These are phyloP conservation scores for Ogataea angusta DNA, from an alignment of 805 yeast genomes.

Conservation along the genomic window DNA sequence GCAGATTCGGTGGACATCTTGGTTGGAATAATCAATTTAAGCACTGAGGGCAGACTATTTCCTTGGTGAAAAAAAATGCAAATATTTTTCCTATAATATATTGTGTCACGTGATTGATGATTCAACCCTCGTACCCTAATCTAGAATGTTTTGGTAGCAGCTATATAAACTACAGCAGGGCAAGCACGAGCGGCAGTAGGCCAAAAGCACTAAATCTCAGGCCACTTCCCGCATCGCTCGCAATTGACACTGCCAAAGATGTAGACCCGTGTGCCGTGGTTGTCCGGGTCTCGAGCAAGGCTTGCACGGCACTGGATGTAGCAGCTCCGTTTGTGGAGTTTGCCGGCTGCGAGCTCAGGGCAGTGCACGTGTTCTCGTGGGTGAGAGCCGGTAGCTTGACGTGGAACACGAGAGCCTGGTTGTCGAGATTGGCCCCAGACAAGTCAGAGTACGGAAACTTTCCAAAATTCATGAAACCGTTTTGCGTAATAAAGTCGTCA, in stretches of 20 bases:
- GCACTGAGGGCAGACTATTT: conserved; percentile 42
- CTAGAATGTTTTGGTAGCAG: conserved; percentile 1
- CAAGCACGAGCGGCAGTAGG: conserved; percentile 3
- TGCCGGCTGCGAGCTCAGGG: neutral
- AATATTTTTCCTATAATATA: conserved; percentile 8
- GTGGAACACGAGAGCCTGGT: conserved; percentile 31
- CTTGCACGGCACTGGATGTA: neutral
- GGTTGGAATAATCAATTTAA: conserved; percentile 43
- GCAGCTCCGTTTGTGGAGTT: neutral
- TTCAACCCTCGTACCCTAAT: conserved; percentile 5
- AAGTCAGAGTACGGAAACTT: conserved; percentile 23
- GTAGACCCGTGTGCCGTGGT: neutral
- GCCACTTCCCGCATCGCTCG: neutral
- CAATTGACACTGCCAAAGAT: neutral
- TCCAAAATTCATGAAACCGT: conserved; percentile 30
- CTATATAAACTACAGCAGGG: conserved; percentile 2
- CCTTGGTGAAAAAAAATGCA: conserved; percentile 21
- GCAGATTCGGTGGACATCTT: conserved; percentile 86
- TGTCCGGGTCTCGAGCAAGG: too few species aligned
- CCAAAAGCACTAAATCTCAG: neutral
- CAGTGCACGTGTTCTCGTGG: conserved; percentile 1
- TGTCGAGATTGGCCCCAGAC: conserved; percentile 27
- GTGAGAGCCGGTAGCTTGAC: conserved; percentile 28
- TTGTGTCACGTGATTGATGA: conserved; percentile 3
- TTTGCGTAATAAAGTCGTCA: conserved; percentile 32